Percentiles rank a stretch among this genome's conserved stretches.
phyloP scores from a whole-genome alignment of 83 land plant species.

The Isoetes engelmannii region DNA sequence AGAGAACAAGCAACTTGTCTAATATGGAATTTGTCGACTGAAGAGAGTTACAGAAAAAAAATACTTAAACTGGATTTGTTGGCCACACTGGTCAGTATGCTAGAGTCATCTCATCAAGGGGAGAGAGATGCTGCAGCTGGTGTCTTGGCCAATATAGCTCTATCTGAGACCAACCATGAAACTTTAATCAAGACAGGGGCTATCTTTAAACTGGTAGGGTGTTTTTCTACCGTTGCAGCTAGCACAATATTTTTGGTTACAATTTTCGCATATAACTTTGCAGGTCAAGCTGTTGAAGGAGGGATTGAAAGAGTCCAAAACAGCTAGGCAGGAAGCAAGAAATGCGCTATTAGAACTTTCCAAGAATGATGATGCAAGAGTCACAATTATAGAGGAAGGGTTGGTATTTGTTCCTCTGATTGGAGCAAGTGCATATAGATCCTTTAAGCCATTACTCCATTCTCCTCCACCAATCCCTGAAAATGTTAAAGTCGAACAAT shows the following conservation, averaged over 20 bases:
- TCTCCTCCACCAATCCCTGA: conserved; percentile 65
- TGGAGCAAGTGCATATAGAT: conserved; percentile 61
- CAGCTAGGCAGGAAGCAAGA: conserved; percentile 58
- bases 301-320: conserved; percentile 39
- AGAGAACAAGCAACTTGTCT: conserved; percentile 66
- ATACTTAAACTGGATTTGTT: conserved; percentile 52
- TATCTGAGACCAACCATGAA: conserved; percentile 39
- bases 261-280: neutral
- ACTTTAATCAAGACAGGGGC: conserved; percentile 67
- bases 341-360: conserved; percentile 53
- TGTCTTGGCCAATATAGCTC: conserved; percentile 56
- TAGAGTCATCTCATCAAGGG: conserved; percentile 56
- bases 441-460: conserved; percentile 46
- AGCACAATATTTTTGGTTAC: neutral
- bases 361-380: conserved; percentile 49
- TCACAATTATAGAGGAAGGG: conserved; percentile 65
- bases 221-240: neutral
- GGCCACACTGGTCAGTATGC: conserved; percentile 39
- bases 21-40: conserved; percentile 68
- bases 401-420: conserved; percentile 66
- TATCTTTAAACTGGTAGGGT: conserved; percentile 58
- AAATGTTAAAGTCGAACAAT: conserved; percentile 42
- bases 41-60: conserved; percentile 47
- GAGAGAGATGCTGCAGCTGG: conserved; percentile 76
- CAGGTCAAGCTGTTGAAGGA: conserved; percentile 55